Evolutionary conservation across 208 protist species (phyloP).

Genomic region (Acanthamoeba lenticulata): DNA sequence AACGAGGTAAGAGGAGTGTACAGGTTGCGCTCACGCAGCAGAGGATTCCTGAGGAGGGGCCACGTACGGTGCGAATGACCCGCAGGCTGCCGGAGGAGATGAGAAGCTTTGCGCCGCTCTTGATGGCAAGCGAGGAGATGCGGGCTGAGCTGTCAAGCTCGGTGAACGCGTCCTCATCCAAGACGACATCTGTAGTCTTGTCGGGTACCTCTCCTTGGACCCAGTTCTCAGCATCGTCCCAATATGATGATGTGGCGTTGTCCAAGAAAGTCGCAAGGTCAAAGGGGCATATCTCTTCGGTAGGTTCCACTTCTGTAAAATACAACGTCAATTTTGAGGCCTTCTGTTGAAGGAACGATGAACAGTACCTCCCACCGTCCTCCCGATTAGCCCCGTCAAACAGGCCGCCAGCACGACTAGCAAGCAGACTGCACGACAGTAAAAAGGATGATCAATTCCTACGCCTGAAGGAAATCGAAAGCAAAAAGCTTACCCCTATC

Average conservation of each 20-base stretch:
- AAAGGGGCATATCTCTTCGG: neutral
- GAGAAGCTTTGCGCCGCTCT: neutral
- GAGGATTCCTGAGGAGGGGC: too few relatives aligned
- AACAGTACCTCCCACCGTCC: too few relatives aligned
- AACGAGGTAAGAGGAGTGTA: neutral
- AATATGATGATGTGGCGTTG: neutral
- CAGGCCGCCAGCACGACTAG: too few relatives aligned
- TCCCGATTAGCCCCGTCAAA: too few relatives aligned
- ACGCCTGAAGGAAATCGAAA: too few relatives aligned
- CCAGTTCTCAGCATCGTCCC: neutral
- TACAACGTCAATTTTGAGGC: too few relatives aligned
- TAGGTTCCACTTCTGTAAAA: too few relatives aligned
- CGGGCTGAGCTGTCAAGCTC: neutral
- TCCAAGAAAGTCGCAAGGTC: neutral
- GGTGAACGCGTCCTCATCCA: neutral
- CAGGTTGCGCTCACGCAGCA: neutral
- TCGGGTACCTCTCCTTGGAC: neutral
- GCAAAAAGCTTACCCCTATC: too few relatives aligned
- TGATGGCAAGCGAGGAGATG: neutral
- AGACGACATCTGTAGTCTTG: neutral
- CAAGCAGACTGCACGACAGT: too few relatives aligned
- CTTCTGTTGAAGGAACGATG: too few relatives aligned
- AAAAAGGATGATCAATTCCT: too few relatives aligned
- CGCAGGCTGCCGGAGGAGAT: neutral
- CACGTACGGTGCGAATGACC: neutral